Base-by-base conservation (phyloP, 2,329 filamentous ascomycete species). In the Bipolaris bicolor region DNA sequence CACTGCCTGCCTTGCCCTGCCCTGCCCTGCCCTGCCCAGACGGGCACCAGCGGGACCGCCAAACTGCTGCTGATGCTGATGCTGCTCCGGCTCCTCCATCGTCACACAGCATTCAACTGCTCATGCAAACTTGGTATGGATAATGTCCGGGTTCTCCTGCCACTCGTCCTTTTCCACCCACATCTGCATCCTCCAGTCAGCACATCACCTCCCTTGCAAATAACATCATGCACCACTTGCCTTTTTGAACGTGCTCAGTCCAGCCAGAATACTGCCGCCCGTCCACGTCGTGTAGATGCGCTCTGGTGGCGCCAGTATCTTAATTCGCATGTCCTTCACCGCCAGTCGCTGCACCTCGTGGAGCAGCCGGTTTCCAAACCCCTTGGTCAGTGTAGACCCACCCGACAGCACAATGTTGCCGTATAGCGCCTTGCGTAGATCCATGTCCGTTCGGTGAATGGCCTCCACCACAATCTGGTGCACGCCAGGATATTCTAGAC, bases 111-210 rank as follows among this genome's bases (percentile, higher is more conserved):
- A 58, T 40, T 40, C 39, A 36, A 36, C 37, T 52, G 51, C 50
- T 53, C 52, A 97, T 71, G 92, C 93, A 78, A 98, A 97, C 80
- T 97, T 98, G 73, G 92, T 95, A 80, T 98, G 94, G 75, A 99
- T 98, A 71, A 99, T 95, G 74, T 99, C 94, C 16, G 95, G 95
- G 76, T 99, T 97, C 84, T 99, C 95, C 77, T 99, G 95, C 95
- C 95, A 99, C 82, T 99, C 95, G 75, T 98, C 95, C 75, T 97
- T 94, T 79, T 92, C 97, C 73, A 99, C 95, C 92, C 95, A 98
- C 95, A 99, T 99, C 94, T 97, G 76, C 55, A 61, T 33, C 56
- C 49, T 55, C 51, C 59, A 66, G 69, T 76, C 66, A 76, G 73
- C 64, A 41, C 59, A 52, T 47, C 53, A 24, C 37, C 52, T 55